phyloP scores from a whole-genome alignment of 2,329 filamentous ascomycete species.

The Didymella arachidicola region DNA sequence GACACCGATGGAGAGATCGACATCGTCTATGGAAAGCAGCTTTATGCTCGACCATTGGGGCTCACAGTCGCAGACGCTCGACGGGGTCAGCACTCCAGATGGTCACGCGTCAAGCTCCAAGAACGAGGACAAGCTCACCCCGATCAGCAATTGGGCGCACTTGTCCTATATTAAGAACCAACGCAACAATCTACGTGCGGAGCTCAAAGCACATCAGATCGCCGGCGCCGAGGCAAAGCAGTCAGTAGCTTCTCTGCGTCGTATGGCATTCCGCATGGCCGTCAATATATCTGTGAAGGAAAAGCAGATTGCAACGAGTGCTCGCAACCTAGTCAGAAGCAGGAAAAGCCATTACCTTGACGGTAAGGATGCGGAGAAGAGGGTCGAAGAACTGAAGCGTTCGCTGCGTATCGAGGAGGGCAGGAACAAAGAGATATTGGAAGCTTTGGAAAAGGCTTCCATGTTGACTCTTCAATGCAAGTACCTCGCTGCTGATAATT shows the following conservation, averaged over 20 bases:
- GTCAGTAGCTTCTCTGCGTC: constrained; percentile 45
- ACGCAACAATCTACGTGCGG: constrained; percentile 42
- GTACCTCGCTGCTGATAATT: constrained; percentile 6
- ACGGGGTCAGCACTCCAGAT: constrained; percentile 22
- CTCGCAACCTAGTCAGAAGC: constrained; percentile 42
- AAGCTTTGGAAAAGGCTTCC: constrained; percentile 47
- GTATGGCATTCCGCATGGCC: constrained; percentile 50
- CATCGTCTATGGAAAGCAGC: constrained; percentile 45
- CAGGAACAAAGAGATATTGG: constrained; percentile 49
- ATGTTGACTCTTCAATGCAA: constrained; percentile 50
- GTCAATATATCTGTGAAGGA: constrained; percentile 52
- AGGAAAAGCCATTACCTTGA: constrained; percentile 45
- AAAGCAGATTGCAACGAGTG: constrained; percentile 46
- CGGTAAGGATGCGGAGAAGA: constrained; percentile 43
- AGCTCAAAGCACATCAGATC: constrained; percentile 45
- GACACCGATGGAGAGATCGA: constrained; percentile 42
- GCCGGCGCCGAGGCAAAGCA: constrained; percentile 47
- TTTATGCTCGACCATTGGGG: constrained; percentile 44
- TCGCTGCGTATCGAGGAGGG: constrained; percentile 45
- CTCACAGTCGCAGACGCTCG: constrained; percentile 24
- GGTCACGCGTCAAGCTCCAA: constrained; percentile 21
- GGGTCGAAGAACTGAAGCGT: constrained; percentile 44
- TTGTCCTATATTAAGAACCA: constrained; percentile 48
- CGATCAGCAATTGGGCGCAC: constrained; percentile 49
- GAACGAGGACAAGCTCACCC: constrained; percentile 35